These are phyloP conservation scores for Thraustotheca clavata DNA, from an alignment of 352 stramenopile species.

Conservation along the genomic window DNA sequence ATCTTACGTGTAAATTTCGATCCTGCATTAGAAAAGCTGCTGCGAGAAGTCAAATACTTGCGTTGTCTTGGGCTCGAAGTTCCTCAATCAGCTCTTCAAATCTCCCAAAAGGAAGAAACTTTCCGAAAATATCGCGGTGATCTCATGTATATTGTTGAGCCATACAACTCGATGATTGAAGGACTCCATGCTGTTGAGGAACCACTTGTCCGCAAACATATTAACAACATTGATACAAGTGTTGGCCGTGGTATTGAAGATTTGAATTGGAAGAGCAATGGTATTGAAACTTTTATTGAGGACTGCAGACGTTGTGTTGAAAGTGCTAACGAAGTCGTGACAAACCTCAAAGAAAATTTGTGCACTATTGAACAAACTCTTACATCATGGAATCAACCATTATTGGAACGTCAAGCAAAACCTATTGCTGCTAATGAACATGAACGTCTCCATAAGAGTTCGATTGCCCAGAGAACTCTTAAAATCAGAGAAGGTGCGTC, in stretches of 20 bases:
- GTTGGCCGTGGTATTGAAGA: conserved; percentile 90
- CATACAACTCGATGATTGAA: conserved; percentile 97
- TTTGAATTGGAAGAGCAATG: conserved; percentile 94
- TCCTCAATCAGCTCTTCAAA: conserved; percentile 90
- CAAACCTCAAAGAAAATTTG: conserved; percentile 95
- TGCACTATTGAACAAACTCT: conserved; percentile 91
- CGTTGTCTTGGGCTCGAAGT: conserved; percentile 92
- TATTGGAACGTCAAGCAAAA: conserved; percentile 94
- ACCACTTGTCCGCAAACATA: conserved; percentile 91
- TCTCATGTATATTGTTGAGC: conserved; percentile 96
- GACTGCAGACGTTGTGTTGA: conserved; percentile 81
- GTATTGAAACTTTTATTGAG: conserved; percentile 91
- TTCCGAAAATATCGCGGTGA: conserved; percentile 96
- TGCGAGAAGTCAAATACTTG: conserved; percentile 98
- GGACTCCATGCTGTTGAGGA: conserved; percentile 95
- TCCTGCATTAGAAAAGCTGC: conserved; percentile 91
- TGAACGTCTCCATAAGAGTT: conserved; percentile 91
- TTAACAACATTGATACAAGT: conserved; percentile 93
- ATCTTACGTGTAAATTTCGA: conserved; percentile 97
- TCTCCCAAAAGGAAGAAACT: conserved; percentile 92
- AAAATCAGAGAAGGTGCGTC: conserved; percentile 94
- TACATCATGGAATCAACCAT: conserved; percentile 84
- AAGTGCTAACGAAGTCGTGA: conserved; percentile 91
- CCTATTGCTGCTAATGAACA: conserved; percentile 94
- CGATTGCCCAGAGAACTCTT: conserved; percentile 87